Conservation (phyloP, 345 rosid species). For the Arabis hirsuta region DNA sequence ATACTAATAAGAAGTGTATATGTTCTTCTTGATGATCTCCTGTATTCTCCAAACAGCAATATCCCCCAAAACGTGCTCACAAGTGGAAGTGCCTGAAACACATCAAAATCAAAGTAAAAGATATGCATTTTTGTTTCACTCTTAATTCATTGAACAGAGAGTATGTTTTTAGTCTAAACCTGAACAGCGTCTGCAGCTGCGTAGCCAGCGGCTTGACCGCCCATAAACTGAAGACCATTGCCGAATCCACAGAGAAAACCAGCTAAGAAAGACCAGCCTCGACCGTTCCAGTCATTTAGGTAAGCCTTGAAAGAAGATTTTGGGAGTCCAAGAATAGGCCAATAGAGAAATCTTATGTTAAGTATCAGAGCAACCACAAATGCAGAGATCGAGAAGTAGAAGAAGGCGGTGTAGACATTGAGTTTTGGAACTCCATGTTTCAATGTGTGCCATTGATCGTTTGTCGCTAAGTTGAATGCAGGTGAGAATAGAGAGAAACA, state of each 20-base stretch:
- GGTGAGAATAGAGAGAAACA: slow-evolving; percentile 92
- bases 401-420: slow-evolving; percentile 73
- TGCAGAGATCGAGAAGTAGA: slow-evolving; percentile 76
- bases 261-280: slow-evolving; percentile 84
- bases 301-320: slow-evolving; percentile 73
- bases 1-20: slow-evolving; percentile 62
- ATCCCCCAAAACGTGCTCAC: slow-evolving; percentile 94
- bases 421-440: slow-evolving; percentile 71
- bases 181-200: slow-evolving; percentile 91
- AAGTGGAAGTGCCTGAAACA: slow-evolving; percentile 79
- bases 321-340: slow-evolving; percentile 61
- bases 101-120: slow-evolving; percentile 27
- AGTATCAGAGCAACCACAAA: slow-evolving; percentile 60
- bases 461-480: slow-evolving; percentile 84
- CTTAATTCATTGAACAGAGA: not conserved
- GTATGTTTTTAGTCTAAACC: slow-evolving; percentile 42
- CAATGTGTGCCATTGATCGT: slow-evolving; percentile 82
- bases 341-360: slow-evolving; percentile 64
- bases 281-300: slow-evolving; percentile 71
- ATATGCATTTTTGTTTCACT: not conserved
- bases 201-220: slow-evolving; percentile 91
- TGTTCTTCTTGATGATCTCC: slow-evolving; percentile 71
- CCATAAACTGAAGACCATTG: slow-evolving; percentile 86
- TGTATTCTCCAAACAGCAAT: slow-evolving; percentile 79
- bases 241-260: slow-evolving; percentile 86